These are phyloP conservation scores for Populus tomentosa DNA, from an alignment of 441 rosid species.

Conservation along the genomic window DNA sequence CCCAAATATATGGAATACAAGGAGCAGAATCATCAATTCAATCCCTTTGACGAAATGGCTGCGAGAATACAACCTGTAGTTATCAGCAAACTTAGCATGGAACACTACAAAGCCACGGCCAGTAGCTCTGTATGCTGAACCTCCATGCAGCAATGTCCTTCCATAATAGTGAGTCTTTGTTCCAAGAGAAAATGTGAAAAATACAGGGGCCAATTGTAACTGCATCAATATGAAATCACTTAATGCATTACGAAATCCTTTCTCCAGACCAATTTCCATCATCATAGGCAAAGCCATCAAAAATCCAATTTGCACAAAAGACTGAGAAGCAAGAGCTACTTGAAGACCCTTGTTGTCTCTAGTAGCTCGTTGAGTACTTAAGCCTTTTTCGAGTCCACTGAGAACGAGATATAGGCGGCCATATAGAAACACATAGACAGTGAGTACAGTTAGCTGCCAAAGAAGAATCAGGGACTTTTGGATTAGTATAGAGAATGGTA, in stretches of 20 bases:
- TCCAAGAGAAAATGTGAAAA: constrained; percentile 72
- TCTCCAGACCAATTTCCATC: too few species aligned
- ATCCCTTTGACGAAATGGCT: constrained; percentile 98
- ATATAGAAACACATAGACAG: constrained; percentile 93
- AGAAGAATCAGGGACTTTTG: constrained; percentile 18
- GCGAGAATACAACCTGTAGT: constrained; percentile 92
- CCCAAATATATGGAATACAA: constrained; percentile 89
- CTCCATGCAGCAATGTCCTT: constrained; percentile 96
- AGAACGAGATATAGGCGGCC: constrained; percentile 99
- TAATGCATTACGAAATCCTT: too few species aligned
- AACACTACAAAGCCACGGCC: constrained; percentile 99
- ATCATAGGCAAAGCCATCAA: constrained; percentile 63
- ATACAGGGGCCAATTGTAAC: neutral
- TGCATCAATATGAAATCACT: too few species aligned
- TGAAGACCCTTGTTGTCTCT: constrained; percentile 92
- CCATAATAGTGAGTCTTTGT: constrained; percentile 98
- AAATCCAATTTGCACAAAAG: constrained; percentile 95
- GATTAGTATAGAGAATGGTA: neutral
- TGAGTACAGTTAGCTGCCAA: constrained; percentile 91
- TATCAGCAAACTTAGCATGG: constrained; percentile 98
- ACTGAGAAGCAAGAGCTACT: constrained; percentile 98
- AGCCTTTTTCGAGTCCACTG: constrained; percentile 90
- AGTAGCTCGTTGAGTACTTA: constrained; percentile 64
- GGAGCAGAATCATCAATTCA: constrained; percentile 89
- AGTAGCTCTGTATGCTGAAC: constrained; percentile 93